Evolutionary conservation across 495 filamentous ascomycete genomes (phyloP), one percentile per base, ranked within the genome.

Genomic region (Rusavskia elegans): DNA sequence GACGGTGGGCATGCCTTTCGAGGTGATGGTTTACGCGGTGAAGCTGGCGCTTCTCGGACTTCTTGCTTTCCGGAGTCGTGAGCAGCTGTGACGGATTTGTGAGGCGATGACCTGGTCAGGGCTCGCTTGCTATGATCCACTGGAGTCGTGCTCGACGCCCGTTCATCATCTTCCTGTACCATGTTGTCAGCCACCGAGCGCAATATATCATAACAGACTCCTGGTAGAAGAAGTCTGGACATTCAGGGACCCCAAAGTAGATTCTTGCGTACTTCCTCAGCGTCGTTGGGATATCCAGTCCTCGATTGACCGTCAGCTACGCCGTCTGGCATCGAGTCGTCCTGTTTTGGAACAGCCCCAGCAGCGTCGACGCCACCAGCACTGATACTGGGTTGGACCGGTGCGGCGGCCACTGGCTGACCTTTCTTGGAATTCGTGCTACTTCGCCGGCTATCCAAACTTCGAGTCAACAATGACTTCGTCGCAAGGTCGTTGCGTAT

Each of bases 361-460:
- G 20, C 44, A 5, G 13, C 23, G 14, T 46, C 20, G 8, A 23
- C 44, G 14, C 9, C 23, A 16, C 8, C 16, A 29, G 20, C 44
- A 46, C 5, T 29, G 11, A 14, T 46, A 4, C 16, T 17, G 8
- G 44, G 21, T 3, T 37, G 39, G 9, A 42, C 20, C 8, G 54
- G 37, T 13, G 30, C 45, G 36, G 45, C 29, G 11, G 52, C 64
- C 11, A 68, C 23, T 7, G 20, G 6, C 23, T 29, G 64, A 10
- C 70, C 82, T 59, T 86, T 87, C 66, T 79, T 87, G 44, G 84
- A 90, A 54, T 75, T 81, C 35, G 83, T 81, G 63, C 88, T 95
- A 59, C 87, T 90, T 23, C 89, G 81, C 38, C 89, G 80, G 64
- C 85, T 93, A 63, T 96, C 89, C 10, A 96, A 77, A 61, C 84